Percentiles rank a stretch among this genome's conserved stretches.
Evolutionary conservation across 352 stramenopile species (phyloP).

Genomic region (Thalassiosira pacifica): DNA sequence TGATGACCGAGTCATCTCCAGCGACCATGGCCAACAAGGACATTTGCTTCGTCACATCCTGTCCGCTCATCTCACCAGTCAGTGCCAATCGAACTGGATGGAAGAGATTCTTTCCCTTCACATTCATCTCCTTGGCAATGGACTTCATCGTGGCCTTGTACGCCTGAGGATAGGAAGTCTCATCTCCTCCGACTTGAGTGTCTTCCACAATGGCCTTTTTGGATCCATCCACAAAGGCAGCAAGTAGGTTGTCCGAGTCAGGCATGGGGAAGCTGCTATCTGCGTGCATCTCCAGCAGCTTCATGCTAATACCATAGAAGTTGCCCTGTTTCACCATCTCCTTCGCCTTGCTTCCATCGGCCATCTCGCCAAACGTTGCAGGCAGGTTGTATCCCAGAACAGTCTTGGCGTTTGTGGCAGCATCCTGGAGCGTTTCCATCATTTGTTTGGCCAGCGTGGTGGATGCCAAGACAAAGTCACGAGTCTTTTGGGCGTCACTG

Average conservation of each 20-base stretch:
- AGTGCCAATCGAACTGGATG: slow-evolving; percentile 83
- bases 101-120: slow-evolving; percentile 88
- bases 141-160: slow-evolving; percentile 85
- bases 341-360: slow-evolving; percentile 75
- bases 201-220: slow-evolving; percentile 75
- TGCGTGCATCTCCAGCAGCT: slow-evolving; percentile 81
- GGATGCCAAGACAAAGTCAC: slow-evolving; percentile 78
- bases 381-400: slow-evolving; percentile 86
- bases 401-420: slow-evolving; percentile 80
- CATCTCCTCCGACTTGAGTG: slow-evolving; percentile 58
- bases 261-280: slow-evolving; percentile 78
- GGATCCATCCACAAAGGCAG: slow-evolving; percentile 74
- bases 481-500: slow-evolving; percentile 44
- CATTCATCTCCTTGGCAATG: slow-evolving; percentile 85
- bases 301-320: slow-evolving; percentile 76
- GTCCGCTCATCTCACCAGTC: slow-evolving; percentile 87
- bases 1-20: slow-evolving; percentile 67
- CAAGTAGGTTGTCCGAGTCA: slow-evolving; percentile 65
- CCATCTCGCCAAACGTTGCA: slow-evolving; percentile 71
- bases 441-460: slow-evolving; percentile 86
- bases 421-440: slow-evolving; percentile 89
- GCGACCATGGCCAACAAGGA: slow-evolving; percentile 75
- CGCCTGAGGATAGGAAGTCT: slow-evolving; percentile 67
- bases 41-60: slow-evolving; percentile 88
- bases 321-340: slow-evolving; percentile 80